Base-by-base conservation (phyloP, 129 eudicot species). In the Flaveria trinervia region DNA sequence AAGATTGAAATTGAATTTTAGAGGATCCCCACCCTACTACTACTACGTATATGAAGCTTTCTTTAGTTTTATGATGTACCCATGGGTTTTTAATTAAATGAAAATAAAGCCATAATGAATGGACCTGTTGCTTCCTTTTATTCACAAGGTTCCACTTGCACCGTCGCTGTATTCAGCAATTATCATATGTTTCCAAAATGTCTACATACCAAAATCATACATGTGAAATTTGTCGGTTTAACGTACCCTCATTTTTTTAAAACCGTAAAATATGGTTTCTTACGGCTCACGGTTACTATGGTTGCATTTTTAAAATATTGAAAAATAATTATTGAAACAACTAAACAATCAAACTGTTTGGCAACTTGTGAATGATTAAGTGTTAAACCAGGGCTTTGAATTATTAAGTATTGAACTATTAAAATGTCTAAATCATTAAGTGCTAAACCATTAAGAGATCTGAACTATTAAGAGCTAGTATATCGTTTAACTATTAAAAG, bases 11-110 rank as follows among this genome's bases (percentile, higher is more conserved):
- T 65, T 73, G 57, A 72, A 65, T 33, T 73, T 52, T 64, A 72
- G 23, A 51, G 72, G 33, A 72, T 45, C 73, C 83, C 78, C 83
- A 72, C 83, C 64, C 83, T 71, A 36, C 22, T 20, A 20, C 22
- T 20, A 20, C 9, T 9, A 10, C 33, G 13, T 59, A 8, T 22
- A 22, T 9, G 33, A 70, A 48, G 15, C n/a, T 48, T 13, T 48
- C 13, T 48, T 10, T 48, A 2, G 28, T 74, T 65, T 39, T 74
- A 3, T 20, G 20, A 65, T 76, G 70, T 49, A 50, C 75, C 77
- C 76, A 57, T 70, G 60, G 57, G 48, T 22, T 51, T 14, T 77
- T 51, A 5, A 33, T 54, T 59, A 9, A 2, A 49, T 49, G 11
- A 9, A 44, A 45, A 9, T 45, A 12, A 12, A 11, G 0, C 13